Evolutionary conservation across 139 green algal species (phyloP).

Genomic region (Coelastrella sp.): DNA sequence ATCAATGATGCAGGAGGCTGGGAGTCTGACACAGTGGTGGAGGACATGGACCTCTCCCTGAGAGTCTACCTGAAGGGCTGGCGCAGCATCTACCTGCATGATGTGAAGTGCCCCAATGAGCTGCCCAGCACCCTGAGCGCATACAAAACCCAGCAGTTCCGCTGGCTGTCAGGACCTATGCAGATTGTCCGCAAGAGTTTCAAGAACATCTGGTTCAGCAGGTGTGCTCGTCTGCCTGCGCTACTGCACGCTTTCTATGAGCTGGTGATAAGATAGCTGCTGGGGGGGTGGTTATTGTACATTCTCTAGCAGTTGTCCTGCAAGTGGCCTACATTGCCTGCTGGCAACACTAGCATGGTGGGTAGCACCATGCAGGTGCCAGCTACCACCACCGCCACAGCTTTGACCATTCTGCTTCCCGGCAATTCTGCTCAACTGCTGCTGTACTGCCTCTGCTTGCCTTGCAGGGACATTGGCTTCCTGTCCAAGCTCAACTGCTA

Average conservation of each 20-base stretch:
- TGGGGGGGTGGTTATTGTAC: not conserved
- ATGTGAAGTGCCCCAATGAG: conserved; percentile 77
- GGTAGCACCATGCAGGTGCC: not conserved
- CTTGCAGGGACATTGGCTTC: conserved; percentile 55
- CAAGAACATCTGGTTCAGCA: conserved; percentile 54
- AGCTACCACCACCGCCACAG: too few relatives aligned
- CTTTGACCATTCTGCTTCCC: too few relatives aligned
- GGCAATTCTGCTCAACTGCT: not conserved
- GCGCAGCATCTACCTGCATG: conserved; percentile 63
- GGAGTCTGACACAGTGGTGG: conserved; percentile 83
- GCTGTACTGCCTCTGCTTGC: not conserved
- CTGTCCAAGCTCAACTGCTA: conserved; percentile 66
- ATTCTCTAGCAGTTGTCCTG: not conserved
- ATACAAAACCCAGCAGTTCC: conserved; percentile 99
- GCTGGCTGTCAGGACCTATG: conserved; percentile 78
- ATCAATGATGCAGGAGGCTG: conserved; percentile 94
- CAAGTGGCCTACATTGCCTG: too few relatives aligned
- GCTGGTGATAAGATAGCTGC: not conserved
- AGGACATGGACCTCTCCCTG: conserved; percentile 72
- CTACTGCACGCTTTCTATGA: not conserved
- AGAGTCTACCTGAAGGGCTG: conserved; percentile 63
- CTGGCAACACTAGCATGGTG: too few relatives aligned
- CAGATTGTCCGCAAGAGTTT: conserved; percentile 75
- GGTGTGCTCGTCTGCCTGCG: not conserved
- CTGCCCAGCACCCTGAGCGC: conserved; percentile 92